Evolutionary conservation across 2,329 filamentous ascomycete species (phyloP).

Genomic region (Fusarium torulosum): DNA sequence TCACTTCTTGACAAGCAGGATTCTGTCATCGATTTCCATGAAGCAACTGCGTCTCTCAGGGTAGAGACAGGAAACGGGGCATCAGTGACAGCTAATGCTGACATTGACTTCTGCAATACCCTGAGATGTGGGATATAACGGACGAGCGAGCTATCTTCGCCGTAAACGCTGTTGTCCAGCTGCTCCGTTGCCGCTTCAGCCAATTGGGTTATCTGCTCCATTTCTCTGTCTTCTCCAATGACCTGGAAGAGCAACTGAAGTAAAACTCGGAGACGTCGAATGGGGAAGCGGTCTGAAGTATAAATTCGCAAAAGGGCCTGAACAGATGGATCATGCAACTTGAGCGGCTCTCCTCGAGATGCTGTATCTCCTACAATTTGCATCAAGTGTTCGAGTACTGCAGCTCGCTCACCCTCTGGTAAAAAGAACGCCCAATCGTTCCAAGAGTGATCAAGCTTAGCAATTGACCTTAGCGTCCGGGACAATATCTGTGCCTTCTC

Average conservation of each 20-base stretch:
- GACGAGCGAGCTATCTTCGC: slow-evolving; percentile 60
- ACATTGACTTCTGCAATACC: slow-evolving; percentile 60
- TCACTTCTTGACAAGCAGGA: slow-evolving; percentile 56
- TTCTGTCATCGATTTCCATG: slow-evolving; percentile 61
- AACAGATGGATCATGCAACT: slow-evolving; percentile 60
- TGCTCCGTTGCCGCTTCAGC: slow-evolving; percentile 55
- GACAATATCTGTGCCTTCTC: slow-evolving; percentile 66
- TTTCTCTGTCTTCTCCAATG: slow-evolving; percentile 59
- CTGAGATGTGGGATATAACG: slow-evolving; percentile 63
- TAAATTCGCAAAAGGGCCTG: slow-evolving; percentile 64
- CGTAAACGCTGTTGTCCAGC: slow-evolving; percentile 54
- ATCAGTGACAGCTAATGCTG: slow-evolving; percentile 57
- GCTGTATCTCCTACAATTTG: slow-evolving; percentile 60
- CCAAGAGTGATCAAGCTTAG: slow-evolving; percentile 69
- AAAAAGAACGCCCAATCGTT: slow-evolving; percentile 69
- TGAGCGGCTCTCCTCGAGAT: slow-evolving; percentile 52
- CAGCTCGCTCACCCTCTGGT: slow-evolving; percentile 64
- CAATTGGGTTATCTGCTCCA: slow-evolving; percentile 56
- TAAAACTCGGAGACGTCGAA: slow-evolving; percentile 66
- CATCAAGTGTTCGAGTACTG: slow-evolving; percentile 71
- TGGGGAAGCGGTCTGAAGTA: slow-evolving; percentile 62
- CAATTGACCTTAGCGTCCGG: slow-evolving; percentile 69
- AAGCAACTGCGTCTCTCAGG: slow-evolving; percentile 54
- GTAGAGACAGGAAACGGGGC: slow-evolving; percentile 49
- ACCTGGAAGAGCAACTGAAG: slow-evolving; percentile 62